Base-by-base conservation (phyloP, 1,284 basidiomycete species). In the Puccinia brachypodii region DNA sequence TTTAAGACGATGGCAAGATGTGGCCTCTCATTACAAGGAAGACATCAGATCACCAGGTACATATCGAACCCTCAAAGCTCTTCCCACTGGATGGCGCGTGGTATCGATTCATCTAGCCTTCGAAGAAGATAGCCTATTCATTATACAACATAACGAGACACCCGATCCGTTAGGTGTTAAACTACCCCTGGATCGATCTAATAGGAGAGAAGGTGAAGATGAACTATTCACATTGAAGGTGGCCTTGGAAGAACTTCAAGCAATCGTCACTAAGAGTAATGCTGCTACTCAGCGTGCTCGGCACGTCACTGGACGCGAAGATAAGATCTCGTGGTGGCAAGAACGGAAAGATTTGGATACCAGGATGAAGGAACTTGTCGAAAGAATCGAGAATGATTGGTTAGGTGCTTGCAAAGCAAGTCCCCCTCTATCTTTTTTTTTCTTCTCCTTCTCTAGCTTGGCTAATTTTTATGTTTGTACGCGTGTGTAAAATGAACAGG, bases 301-400 rank as follows among this genome's bases (percentile, higher is more conserved):
- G 68, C 88, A 91, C 82, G 90, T 98, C 82, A 89, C 90, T 74
- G 89, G 89, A 81, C 88, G 89, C 0, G 83, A 84, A 9, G 83
- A 81, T 47, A 80, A 84, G 4, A 75, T 81, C 19, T 89, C 88
- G 1, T 98, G 96, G 96, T 99, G 96, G 96, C 90, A 90, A 53
- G 89, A 91, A 75, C 89, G 95, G 14, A 88, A 89, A 62, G 89
- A 89, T 38, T 89, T 99, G 40, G 96, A 99, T 85, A 89, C 88
- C 71, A 89, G 94, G 38, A 86, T 99, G 85, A 89, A 91, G 72
- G 90, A 91, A 47, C 88, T 99, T 11, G 87, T 98, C 38, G 91
- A 91, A 83, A 93, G 91, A 83, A 92, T 99, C 50, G 96, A 99
- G 86, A 94, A 93, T 85, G 94, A 93, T 84, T 99, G 97, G 97